Percentiles rank a stretch among this genome's conserved stretches.
phyloP scores from a whole-genome alignment of 2,329 filamentous ascomycete species.

The Pochonia chlamydosporia region DNA sequence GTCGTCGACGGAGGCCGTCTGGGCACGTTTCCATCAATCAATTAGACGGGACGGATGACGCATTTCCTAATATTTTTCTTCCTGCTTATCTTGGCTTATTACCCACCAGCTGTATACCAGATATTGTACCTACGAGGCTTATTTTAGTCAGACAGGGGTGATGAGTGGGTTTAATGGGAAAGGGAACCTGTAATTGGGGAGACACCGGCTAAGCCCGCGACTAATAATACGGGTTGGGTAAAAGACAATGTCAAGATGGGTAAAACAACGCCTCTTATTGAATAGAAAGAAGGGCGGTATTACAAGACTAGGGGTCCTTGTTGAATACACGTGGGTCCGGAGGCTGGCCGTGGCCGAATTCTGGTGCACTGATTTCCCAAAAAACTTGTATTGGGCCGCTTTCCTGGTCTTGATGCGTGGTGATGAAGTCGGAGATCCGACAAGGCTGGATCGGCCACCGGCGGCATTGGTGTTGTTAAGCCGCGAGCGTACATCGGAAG shows the following conservation, averaged over 20 bases:
- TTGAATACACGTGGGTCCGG: slow-evolving; percentile 1
- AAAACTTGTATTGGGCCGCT: too few species aligned
- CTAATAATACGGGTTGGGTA: background rate
- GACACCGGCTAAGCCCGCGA: background rate
- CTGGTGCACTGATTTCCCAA: too few species aligned
- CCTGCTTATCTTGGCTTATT: background rate
- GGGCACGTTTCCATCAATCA: slow-evolving; percentile 47
- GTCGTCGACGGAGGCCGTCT: slow-evolving; percentile 60
- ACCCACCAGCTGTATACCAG: background rate
- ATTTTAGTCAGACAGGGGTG: background rate
- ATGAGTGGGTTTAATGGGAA: background rate
- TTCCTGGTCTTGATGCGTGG: background rate
- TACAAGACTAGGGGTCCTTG: background rate
- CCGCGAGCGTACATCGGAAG: background rate
- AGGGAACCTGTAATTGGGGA: background rate
- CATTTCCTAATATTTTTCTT: background rate
- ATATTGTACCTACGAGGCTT: background rate
- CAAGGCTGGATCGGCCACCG: slow-evolving; percentile 1
- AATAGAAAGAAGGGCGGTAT: background rate
- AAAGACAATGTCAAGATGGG: background rate
- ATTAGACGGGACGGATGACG: slow-evolving; percentile 24
- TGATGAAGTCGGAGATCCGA: slow-evolving; percentile 6
- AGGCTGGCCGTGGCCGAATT: background rate
- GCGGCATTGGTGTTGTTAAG: background rate
- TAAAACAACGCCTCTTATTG: background rate